Conservation (phyloP, 768 basidiomycete species). For the Bullera alba region DNA sequence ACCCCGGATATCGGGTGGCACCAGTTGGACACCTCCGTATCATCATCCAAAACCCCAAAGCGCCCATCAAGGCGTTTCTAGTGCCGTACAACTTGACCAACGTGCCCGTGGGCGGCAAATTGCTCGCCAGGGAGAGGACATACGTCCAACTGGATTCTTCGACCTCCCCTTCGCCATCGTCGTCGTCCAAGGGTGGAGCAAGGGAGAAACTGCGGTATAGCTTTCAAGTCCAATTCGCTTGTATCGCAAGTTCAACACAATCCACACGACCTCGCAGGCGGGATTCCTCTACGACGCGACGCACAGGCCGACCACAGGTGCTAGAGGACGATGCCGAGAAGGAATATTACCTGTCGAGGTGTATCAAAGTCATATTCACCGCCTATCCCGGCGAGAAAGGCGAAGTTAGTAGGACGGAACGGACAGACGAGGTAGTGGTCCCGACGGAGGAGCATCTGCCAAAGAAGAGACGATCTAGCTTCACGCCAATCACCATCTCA, state of each 20-base stretch:
- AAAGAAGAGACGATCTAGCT: background rate
- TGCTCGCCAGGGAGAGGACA: constrained; percentile 36
- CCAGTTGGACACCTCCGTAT: constrained; percentile 41
- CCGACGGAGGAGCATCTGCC: constrained; percentile 5
- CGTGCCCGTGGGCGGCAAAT: constrained; percentile 28
- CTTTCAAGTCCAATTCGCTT: constrained; percentile 40
- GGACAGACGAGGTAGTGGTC: constrained; percentile 26
- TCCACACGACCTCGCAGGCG: background rate
- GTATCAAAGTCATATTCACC: constrained; percentile 39
- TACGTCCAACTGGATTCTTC: constrained; percentile 7
- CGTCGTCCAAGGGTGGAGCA: constrained; percentile 2
- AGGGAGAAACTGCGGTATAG: constrained; percentile 31
- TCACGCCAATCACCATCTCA: background rate
- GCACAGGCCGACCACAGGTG: background rate
- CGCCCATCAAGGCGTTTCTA: constrained; percentile 39
- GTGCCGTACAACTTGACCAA: constrained; percentile 38
- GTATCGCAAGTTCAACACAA: constrained; percentile 2
- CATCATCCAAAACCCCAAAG: constrained; percentile 26
- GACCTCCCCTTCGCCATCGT: background rate
- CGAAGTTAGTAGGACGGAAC: constrained; percentile 20
- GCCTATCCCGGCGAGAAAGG: constrained; percentile 13
- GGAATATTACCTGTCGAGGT: constrained; percentile 35
- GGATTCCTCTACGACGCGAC: constrained; percentile 12
- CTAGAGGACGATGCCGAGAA: background rate
- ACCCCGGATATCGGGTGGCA: constrained; percentile 36